A percentile compares a stretch with the other conserved stretches of the same genome.
Evolutionary conservation across 768 basidiomycete genomes (phyloP).

Genomic region (Hebeloma cylindrosporum): DNA sequence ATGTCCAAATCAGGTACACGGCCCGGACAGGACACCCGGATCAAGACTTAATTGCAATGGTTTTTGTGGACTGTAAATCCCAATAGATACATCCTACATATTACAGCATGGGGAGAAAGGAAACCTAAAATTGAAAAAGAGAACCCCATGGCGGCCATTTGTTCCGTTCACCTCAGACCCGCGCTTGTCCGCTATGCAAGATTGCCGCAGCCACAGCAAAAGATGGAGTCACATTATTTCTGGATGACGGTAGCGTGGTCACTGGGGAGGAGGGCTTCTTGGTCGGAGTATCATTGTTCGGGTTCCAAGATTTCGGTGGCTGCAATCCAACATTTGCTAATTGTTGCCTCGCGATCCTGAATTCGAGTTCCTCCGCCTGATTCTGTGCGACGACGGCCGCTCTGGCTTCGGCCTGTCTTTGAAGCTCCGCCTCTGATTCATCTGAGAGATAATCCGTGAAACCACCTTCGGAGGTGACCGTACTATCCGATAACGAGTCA

Average conservation of each 20-base stretch:
- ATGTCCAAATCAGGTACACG: conserved; percentile 8
- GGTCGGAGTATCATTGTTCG: conserved; percentile 41
- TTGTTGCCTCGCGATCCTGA: conserved; percentile 77
- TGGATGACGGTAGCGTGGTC: conserved; percentile 10
- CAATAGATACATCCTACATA: conserved; percentile 13
- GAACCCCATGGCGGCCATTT: not conserved
- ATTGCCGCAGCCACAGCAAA: conserved; percentile 19
- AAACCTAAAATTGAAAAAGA: conserved; percentile 13
- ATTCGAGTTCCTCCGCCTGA: conserved; percentile 78
- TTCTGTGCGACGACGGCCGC: conserved; percentile 79
- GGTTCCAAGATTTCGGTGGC: conserved; percentile 76
- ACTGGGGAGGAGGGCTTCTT: conserved; percentile 21
- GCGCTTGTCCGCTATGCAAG: conserved; percentile 18
- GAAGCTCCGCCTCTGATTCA: conserved; percentile 87
- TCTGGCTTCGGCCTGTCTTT: conserved; percentile 80
- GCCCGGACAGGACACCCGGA: too few relatives aligned
- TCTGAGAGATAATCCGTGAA: conserved; percentile 93
- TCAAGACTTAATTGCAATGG: too few relatives aligned
- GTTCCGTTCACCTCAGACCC: conserved; percentile 5
- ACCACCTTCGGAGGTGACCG: conserved; percentile 81
- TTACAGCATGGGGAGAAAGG: conserved; percentile 11
- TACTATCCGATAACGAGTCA: conserved; percentile 68
- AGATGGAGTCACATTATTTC: conserved; percentile 21
- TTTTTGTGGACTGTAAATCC: too few relatives aligned
- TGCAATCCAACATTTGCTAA: conserved; percentile 72